Evolutionary conservation across 805 yeast species (phyloP).

Genomic region (Barnettozyma populi): DNA sequence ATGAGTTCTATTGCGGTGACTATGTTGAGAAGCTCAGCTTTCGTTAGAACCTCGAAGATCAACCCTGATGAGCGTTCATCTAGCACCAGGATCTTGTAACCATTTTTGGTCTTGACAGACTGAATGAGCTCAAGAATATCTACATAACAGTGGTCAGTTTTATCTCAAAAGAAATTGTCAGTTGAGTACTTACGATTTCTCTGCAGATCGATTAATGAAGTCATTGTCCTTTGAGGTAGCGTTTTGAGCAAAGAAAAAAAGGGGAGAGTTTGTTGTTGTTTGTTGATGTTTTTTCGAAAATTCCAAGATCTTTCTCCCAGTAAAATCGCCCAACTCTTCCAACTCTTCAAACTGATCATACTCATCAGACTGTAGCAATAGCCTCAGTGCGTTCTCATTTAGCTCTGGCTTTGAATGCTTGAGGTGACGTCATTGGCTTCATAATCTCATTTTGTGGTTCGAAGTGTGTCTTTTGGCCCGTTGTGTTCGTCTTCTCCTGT

Average conservation of each 20-base stretch:
- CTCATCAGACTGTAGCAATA: too few species aligned
- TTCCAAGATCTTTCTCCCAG: too few species aligned
- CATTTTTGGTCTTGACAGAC: slow-evolving; percentile 38
- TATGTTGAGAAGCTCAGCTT: slow-evolving; percentile 42
- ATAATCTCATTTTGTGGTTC: neutral
- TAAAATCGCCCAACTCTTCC: too few species aligned
- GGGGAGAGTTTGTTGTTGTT: neutral
- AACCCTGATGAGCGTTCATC: slow-evolving; percentile 50
- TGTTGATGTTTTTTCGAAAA: neutral
- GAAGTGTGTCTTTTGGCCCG: neutral
- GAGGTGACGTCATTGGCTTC: neutral
- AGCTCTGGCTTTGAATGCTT: neutral
- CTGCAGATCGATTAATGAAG: slow-evolving; percentile 35
- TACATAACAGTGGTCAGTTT: slow-evolving; percentile 7
- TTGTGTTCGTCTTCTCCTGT: neutral
- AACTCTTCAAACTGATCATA: too few species aligned
- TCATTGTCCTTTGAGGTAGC: slow-evolving; percentile 22
- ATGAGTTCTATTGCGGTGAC: slow-evolving; percentile 63
- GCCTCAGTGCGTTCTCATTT: neutral
- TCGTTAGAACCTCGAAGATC: slow-evolving; percentile 42
- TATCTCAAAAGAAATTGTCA: neutral
- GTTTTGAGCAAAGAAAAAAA: neutral
- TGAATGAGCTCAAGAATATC: slow-evolving; percentile 33
- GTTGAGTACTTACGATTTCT: slow-evolving; percentile 23
- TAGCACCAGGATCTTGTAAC: slow-evolving; percentile 47